Conservation (phyloP, 2,329 filamentous ascomycete genomes). For the Penicillium capsulatum region DNA sequence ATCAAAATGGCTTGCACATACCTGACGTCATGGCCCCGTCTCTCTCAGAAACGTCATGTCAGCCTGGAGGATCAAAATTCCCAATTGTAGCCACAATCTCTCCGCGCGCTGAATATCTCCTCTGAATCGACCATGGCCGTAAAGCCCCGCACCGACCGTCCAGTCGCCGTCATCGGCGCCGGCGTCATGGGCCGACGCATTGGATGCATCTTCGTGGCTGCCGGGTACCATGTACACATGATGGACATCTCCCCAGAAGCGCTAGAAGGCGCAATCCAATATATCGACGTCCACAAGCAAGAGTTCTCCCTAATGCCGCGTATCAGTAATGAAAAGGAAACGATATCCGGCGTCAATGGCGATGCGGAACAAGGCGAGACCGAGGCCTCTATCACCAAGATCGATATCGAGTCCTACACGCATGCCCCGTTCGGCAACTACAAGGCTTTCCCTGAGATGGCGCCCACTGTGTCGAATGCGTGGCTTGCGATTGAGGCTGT, state of each 20-base stretch:
- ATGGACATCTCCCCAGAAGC: conserved; percentile 25
- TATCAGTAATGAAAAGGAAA: conserved; percentile 3
- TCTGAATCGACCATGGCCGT: conserved; percentile 3
- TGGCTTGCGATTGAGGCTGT: conserved; percentile 54
- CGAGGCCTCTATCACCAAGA: conserved; percentile 16
- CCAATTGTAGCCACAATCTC: background rate
- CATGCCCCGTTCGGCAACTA: conserved; percentile 30
- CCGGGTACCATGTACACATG: conserved; percentile 26
- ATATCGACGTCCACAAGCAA: conserved; percentile 23
- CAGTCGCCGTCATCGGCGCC: conserved; percentile 38
- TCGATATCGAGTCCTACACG: conserved; percentile 18
- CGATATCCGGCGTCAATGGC: background rate
- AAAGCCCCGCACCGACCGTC: conserved; percentile 19
- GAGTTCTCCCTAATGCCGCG: background rate
- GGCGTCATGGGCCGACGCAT: conserved; percentile 40
- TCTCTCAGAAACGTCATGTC: background rate
- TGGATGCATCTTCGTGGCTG: conserved; percentile 26
- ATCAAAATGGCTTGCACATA: too few species aligned
- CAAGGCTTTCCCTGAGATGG: conserved; percentile 37
- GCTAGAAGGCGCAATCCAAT: conserved; percentile 26
- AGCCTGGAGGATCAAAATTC: background rate
- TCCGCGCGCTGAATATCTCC: background rate
- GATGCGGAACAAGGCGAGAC: background rate
- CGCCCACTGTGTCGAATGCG: conserved; percentile 41
- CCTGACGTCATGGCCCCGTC: too few species aligned